A percentile compares a stretch with the other conserved stretches of the same genome.
These are phyloP conservation scores for Panicum hallii DNA, from an alignment of 202 grass and related monocot species.

Conservation along the genomic window DNA sequence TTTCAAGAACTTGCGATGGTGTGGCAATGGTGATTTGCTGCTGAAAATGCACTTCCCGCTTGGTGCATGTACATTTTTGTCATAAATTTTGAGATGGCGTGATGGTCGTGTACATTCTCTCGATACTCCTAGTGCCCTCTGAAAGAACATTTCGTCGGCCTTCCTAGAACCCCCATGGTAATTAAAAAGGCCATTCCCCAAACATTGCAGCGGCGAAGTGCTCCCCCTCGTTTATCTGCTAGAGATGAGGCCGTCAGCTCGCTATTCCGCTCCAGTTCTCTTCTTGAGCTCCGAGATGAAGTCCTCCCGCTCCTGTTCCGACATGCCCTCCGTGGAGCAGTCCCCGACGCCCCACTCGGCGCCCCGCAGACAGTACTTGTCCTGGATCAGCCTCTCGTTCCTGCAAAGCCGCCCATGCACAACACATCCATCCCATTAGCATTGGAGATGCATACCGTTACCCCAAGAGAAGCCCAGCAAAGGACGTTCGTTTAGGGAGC, in stretches of 20 bases:
- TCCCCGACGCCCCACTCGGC: constrained; percentile 96
- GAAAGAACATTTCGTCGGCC: not conserved
- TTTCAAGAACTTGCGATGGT: not conserved
- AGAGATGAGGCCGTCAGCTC: not conserved
- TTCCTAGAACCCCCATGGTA: not conserved
- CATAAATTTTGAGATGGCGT: not conserved
- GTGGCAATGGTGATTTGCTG: not conserved
- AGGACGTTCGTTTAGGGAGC: not conserved
- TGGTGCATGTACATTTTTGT: not conserved
- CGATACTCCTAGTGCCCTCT: not conserved
- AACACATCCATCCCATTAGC: not conserved
- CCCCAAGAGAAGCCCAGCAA: not conserved
- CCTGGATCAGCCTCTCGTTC: constrained; percentile 77
- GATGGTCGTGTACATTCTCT: not conserved
- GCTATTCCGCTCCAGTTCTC: constrained; percentile 57
- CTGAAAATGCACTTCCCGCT: not conserved
- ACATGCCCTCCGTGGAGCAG: constrained; percentile 93
- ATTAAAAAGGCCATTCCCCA: not conserved
- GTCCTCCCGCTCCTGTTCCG: constrained; percentile 86
- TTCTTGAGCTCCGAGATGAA: constrained; percentile 82
- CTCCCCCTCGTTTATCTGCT: not conserved
- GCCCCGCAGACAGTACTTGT: constrained; percentile 93
- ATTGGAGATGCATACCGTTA: not conserved
- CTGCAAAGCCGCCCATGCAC: constrained; percentile 45
- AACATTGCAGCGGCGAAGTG: not conserved